Base-by-base conservation (phyloP, 768 basidiomycete species). In the Suillus decipiens region DNA sequence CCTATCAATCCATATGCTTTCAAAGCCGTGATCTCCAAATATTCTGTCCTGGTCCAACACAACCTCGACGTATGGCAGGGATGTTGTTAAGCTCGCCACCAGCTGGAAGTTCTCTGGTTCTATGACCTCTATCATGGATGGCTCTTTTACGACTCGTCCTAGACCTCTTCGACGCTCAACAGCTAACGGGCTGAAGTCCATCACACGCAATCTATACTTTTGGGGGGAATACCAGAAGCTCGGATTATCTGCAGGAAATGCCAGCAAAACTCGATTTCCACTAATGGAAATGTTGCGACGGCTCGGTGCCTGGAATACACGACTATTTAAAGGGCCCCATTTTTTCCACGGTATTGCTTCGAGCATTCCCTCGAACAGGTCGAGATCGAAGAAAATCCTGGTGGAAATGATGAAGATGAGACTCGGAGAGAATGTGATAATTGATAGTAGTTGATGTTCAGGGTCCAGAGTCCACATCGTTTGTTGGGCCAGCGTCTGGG, bases 121-220 rank as follows among this genome's bases (percentile, higher is more conserved):
- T 11, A 19, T n/a, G 33, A 53, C n/a, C n/a, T 53, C 19, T 53
- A 53, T 34, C 33, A 33, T 53, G 34, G 51, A 53, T 53, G 51
- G 33, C 51, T 53, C 51, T 34, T 53, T 34, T 6, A 34, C 33
- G 5, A 53, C 51, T 53, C 51, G 51, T 34, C 51, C 51, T 19
- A 19, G 31, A 53, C 51, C 31, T 34, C n/a, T 19, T n/a, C 51
- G 33, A 34, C 51, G 51, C 51, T 53, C 51, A 3, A 34, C 19
- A 53, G 51, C 51, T 53, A 53, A 34, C 11, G 51, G 51, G 33
- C 33, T 53, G 51, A 53, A 53, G 19, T 53, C 51, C 33, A 53
- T 53, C 51, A 53, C 31, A 36, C 1, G 1, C 11, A 53, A 34
- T n/a, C 33, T 53, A 34, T n/a, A 53, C 19, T 53, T 33, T 33